phyloP scores from a whole-genome alignment of 164 flowering plant species.

The Sedum album region DNA sequence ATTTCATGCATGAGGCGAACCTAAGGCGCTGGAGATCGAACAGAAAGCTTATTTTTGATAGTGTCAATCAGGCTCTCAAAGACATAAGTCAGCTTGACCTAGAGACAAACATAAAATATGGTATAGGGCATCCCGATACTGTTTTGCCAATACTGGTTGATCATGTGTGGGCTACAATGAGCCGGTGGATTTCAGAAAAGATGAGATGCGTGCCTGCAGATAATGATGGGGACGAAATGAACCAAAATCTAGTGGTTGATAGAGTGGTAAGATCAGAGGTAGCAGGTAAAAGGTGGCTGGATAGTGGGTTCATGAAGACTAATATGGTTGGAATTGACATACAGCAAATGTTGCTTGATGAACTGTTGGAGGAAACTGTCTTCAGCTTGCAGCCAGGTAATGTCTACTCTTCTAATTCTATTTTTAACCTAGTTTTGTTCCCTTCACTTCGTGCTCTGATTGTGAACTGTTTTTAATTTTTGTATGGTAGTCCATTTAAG shows the following conservation, averaged over 20 bases:
- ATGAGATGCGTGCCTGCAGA: slow-evolving; percentile 17
- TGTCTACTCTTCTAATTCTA: background rate
- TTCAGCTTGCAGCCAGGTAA: slow-evolving; percentile 38
- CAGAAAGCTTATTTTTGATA: slow-evolving; percentile 66
- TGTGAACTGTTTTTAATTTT: background rate
- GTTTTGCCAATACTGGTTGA: slow-evolving; percentile 17
- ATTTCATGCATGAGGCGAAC: slow-evolving; percentile 40
- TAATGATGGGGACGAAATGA: too few relatives aligned
- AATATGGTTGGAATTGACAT: slow-evolving; percentile 29
- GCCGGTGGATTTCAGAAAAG: slow-evolving; percentile 33
- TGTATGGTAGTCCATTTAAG: too few relatives aligned
- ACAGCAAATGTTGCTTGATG: slow-evolving; percentile 55
- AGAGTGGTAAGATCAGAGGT: slow-evolving; percentile 55
- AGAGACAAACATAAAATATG: slow-evolving; percentile 15
- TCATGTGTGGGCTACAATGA: slow-evolving; percentile 32
- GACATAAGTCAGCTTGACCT: slow-evolving; percentile 31
- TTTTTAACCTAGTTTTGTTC: slow-evolving; percentile 3
- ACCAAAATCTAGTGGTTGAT: slow-evolving; percentile 49
- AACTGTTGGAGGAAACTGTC: slow-evolving; percentile 61
- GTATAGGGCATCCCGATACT: background rate
- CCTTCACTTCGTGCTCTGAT: too few relatives aligned
- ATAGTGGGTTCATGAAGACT: slow-evolving; percentile 24
- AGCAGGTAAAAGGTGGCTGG: slow-evolving; percentile 57
- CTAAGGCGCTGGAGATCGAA: slow-evolving; percentile 56
- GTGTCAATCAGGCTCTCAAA: slow-evolving; percentile 61